Percentiles rank a stretch among this genome's conserved stretches.
Conservation (phyloP, 768 basidiomycete genomes). For the Lanmaoa rubissima region DNA sequence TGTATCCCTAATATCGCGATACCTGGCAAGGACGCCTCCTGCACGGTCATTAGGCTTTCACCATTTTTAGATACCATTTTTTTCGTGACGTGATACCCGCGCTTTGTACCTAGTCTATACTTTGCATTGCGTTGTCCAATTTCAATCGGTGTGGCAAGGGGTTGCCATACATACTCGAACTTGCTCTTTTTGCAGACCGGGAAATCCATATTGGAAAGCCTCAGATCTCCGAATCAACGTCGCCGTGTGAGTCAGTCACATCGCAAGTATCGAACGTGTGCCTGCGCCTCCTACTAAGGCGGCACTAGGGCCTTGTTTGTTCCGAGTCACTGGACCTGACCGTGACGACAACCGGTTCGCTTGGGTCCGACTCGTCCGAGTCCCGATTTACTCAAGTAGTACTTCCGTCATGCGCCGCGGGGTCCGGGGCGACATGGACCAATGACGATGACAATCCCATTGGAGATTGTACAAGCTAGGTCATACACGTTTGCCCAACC, state of each 20-base stretch:
- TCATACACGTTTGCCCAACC: too few species aligned
- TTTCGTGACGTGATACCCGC: constrained; percentile 16
- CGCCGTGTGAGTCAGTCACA: background rate
- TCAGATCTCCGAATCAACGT: too few species aligned
- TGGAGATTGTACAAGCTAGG: too few species aligned
- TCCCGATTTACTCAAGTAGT: too few species aligned
- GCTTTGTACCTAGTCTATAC: constrained; percentile 4
- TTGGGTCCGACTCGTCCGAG: too few species aligned
- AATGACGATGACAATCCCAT: too few species aligned
- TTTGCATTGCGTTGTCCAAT: background rate
- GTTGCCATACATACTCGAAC: constrained; percentile 11
- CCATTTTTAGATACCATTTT: constrained; percentile 9
- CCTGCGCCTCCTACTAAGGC: background rate
- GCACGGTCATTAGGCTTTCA: background rate
- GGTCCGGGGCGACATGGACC: too few species aligned
- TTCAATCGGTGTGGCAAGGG: constrained; percentile 18
- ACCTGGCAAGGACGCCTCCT: constrained; percentile 8
- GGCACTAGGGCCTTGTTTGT: background rate
- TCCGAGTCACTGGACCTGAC: background rate
- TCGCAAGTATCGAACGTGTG: background rate
- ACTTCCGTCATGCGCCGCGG: too few species aligned
- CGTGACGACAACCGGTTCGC: too few species aligned
- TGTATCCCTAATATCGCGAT: constrained; percentile 23
- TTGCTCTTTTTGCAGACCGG: background rate
- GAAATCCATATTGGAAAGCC: background rate